phyloP scores from a whole-genome alignment of 129 eudicot species.

The Flaveria brownii region DNA sequence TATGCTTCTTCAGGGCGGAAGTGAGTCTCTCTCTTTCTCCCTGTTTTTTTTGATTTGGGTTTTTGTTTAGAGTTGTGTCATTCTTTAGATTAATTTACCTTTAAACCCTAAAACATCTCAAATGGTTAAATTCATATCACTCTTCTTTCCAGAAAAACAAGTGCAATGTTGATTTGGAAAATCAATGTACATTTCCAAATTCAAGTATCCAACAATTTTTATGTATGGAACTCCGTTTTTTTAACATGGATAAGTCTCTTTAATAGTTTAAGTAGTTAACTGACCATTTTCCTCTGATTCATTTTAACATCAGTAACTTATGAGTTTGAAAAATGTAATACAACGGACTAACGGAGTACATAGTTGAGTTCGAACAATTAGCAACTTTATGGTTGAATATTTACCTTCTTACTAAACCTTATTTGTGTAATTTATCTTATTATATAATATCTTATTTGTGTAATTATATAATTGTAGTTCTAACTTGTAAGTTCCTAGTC shows the following conservation, averaged over 20 bases:
- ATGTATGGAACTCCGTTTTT: not conserved
- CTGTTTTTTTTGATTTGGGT: not conserved
- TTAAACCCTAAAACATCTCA: not conserved
- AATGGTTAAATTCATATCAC: not conserved
- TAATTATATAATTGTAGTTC: not conserved
- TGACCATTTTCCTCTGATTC: not conserved
- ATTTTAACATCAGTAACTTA: not conserved
- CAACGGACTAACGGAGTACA: not conserved
- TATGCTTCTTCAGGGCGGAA: conserved; percentile 85
- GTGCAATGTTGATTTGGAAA: not conserved
- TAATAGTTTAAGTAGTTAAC: not conserved
- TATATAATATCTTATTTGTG: not conserved
- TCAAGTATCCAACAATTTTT: not conserved
- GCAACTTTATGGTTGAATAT: not conserved
- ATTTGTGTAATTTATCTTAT: not conserved
- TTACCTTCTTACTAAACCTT: not conserved
- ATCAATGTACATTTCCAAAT: not conserved
- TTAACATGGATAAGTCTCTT: not conserved
- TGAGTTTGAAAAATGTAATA: not conserved
- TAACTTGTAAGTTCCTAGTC: not conserved
- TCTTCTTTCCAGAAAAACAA: not conserved
- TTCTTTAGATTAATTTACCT: not conserved
- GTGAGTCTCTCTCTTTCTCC: conserved; percentile 41
- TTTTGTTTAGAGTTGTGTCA: not conserved
- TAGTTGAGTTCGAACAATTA: not conserved